phyloP scores from a whole-genome alignment of 2,329 filamentous ascomycete species.

The Diaporthe humulicola region DNA sequence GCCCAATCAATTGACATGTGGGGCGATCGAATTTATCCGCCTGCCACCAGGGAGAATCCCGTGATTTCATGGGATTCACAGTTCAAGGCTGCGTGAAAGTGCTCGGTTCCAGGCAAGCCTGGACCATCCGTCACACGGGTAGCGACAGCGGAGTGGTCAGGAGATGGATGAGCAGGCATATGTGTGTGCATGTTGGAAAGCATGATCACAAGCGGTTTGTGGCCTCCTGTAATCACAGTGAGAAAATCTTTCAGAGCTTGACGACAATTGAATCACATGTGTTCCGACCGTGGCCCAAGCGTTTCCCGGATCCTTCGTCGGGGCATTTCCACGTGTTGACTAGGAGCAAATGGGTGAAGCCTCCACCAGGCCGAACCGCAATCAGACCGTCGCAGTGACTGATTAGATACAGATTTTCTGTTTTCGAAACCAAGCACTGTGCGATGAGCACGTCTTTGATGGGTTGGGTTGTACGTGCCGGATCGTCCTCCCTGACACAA shows the following conservation, averaged over 20 bases:
- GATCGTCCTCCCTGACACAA: slow-evolving; percentile 15
- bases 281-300: background rate
- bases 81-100: background rate
- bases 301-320: slow-evolving; percentile 18
- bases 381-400: background rate
- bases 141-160: slow-evolving; percentile 8
- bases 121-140: slow-evolving; percentile 22
- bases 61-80: slow-evolving; percentile 1
- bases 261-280: slow-evolving; percentile 6
- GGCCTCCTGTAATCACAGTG: background rate
- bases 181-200: slow-evolving; percentile 8
- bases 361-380: slow-evolving; percentile 13
- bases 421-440: slow-evolving; percentile 2
- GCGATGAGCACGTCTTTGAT: background rate
- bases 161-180: slow-evolving; percentile 1
- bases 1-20: slow-evolving; percentile 25
- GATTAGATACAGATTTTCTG: background rate
- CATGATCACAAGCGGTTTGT: background rate
- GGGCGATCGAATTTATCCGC: slow-evolving; percentile 25
- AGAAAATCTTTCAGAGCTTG: slow-evolving; percentile 1
- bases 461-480: background rate
- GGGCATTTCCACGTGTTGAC: slow-evolving; percentile 20
- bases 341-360: slow-evolving; percentile 4
- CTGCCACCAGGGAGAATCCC: slow-evolving; percentile 16
- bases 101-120: slow-evolving; percentile 9